phyloP scores from a whole-genome alignment of 2,329 filamentous ascomycete species.

The Epicoccum sorghinum region DNA sequence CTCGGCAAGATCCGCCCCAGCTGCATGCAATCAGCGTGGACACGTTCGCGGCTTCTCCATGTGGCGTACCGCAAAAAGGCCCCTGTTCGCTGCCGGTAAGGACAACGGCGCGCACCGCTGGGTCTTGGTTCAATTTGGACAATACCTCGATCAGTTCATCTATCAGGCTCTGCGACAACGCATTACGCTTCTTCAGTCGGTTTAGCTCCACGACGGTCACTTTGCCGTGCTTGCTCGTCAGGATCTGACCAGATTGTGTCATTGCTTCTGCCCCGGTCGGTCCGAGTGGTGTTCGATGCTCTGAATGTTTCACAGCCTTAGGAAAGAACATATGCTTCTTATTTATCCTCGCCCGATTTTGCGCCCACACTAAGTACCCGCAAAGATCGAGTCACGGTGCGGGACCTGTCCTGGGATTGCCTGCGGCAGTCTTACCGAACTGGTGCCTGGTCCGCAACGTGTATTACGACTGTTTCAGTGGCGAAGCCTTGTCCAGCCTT shows the following conservation, averaged over 20 bases:
- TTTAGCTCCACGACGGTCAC: constrained; percentile 60
- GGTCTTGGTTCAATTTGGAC: constrained; percentile 23
- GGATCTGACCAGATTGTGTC: constrained; percentile 14
- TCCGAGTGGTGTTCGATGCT: neutral
- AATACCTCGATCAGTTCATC: constrained; percentile 38
- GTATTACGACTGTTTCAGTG: neutral
- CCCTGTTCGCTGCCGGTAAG: constrained; percentile 85
- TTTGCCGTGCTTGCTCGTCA: constrained; percentile 34
- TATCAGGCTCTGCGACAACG: constrained; percentile 61
- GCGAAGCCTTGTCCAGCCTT: neutral
- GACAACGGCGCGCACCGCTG: constrained; percentile 50
- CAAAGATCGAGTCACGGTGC: neutral
- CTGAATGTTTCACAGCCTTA: neutral
- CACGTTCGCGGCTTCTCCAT: neutral
- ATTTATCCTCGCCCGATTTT: constrained; percentile 8
- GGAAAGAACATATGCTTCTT: neutral
- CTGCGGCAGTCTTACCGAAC: neutral
- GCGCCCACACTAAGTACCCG: neutral
- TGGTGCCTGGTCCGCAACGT: neutral
- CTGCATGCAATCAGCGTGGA: constrained; percentile 48
- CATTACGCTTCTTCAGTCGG: constrained; percentile 64
- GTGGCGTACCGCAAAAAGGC: constrained; percentile 67
- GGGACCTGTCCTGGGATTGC: neutral
- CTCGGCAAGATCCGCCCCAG: constrained; percentile 96
- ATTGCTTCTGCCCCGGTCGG: constrained; percentile 1